Percentiles rank a stretch among this genome's conserved stretches.
Conservation (phyloP, 1,284 basidiomycete species). For the Leccinum cinnamomeum region DNA sequence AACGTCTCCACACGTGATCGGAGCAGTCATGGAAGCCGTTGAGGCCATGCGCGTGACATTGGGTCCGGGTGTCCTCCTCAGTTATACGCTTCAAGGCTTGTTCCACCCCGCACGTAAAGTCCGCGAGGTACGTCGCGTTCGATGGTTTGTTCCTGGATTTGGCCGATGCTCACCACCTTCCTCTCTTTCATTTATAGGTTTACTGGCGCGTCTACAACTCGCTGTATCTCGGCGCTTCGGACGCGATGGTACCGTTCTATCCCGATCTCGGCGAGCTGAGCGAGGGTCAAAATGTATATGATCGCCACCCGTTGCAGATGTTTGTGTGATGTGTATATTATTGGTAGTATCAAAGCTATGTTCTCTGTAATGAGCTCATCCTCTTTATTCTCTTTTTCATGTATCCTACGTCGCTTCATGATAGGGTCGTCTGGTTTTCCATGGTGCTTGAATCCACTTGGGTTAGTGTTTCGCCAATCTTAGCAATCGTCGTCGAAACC, state of each 20-base stretch:
- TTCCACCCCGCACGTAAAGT: conserved; percentile 98
- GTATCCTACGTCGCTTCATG: neutral
- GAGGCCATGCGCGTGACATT: conserved; percentile 96
- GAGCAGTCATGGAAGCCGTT: conserved; percentile 94
- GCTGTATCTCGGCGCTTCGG: conserved; percentile 84
- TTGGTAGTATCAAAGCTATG: neutral
- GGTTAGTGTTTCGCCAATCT: neutral
- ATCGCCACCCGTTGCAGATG: conserved; percentile 80
- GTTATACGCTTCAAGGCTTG: conserved; percentile 88
- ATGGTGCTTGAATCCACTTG: neutral
- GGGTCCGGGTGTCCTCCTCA: conserved; percentile 90
- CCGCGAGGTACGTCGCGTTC: conserved; percentile 66
- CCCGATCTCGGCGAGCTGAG: conserved; percentile 86
- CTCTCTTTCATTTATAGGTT: conserved; percentile 35
- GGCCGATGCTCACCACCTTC: neutral
- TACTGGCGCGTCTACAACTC: conserved; percentile 96
- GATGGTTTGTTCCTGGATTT: conserved; percentile 9
- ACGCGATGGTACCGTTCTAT: conserved; percentile 94
- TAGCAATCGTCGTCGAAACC: neutral
- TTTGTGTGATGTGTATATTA: conserved; percentile 53
- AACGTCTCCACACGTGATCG: conserved; percentile 97
- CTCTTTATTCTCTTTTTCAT: neutral
- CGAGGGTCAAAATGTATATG: conserved; percentile 87
- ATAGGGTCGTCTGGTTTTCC: neutral
- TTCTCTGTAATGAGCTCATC: neutral